Conservation (phyloP, 2,329 filamentous ascomycete species). For the Fusarium newnesense region DNA sequence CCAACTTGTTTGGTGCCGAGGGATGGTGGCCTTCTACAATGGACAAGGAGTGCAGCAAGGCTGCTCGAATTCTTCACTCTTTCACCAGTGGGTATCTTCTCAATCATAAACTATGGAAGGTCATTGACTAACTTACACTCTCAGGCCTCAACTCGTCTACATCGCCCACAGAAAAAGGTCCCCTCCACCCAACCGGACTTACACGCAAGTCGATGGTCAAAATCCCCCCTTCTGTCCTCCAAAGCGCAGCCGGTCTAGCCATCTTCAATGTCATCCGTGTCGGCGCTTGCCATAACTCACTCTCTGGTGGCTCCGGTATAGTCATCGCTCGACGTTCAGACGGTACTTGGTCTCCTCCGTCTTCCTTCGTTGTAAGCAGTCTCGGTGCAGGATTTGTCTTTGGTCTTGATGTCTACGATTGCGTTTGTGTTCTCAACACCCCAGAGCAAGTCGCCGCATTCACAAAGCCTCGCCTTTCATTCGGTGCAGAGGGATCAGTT, state of each 20-base stretch:
- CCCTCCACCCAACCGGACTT: constrained; percentile 47
- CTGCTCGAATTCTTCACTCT: constrained; percentile 76
- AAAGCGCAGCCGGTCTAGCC: constrained; percentile 67
- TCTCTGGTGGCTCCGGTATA: constrained; percentile 69
- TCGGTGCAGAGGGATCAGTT: constrained; percentile 76
- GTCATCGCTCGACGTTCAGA: constrained; percentile 67
- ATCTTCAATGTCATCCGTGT: constrained; percentile 73
- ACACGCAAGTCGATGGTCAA: constrained; percentile 50
- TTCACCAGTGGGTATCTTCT: constrained; percentile 67
- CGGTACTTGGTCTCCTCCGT: constrained; percentile 77
- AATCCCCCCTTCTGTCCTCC: constrained; percentile 59
- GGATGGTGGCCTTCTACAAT: constrained; percentile 80
- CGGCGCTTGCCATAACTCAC: constrained; percentile 64
- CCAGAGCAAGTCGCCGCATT: constrained; percentile 74
- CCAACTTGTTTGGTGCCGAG: constrained; percentile 75
- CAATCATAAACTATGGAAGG: no score
- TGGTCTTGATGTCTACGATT: constrained; percentile 81
- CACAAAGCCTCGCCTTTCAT: constrained; percentile 71
- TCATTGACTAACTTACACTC: constrained; percentile 7
- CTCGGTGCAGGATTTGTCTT: constrained; percentile 76
- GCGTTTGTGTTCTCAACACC: constrained; percentile 79
- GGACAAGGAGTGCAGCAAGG: constrained; percentile 80
- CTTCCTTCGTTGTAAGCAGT: constrained; percentile 76
- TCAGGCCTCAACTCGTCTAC: constrained; percentile 36
- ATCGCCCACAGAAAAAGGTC: constrained; percentile 37